A percentile compares a stretch with the other conserved stretches of the same genome.
These are phyloP conservation scores for Boletales sp. DNA, from an alignment of 768 basidiomycete species.

Conservation along the genomic window DNA sequence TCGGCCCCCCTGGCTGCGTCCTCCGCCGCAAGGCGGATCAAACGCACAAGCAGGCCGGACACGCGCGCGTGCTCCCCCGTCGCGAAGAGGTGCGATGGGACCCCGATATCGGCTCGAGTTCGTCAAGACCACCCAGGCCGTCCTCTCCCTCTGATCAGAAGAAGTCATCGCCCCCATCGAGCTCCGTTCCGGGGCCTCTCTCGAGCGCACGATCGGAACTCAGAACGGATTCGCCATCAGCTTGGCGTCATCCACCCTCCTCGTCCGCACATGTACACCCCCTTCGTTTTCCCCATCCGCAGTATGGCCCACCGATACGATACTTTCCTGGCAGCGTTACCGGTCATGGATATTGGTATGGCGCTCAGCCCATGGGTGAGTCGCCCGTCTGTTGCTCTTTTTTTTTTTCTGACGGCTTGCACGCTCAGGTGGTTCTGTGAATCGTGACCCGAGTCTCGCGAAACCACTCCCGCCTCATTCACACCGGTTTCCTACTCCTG, in stretches of 20 bases:
- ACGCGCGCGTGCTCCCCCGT: too few relatives aligned
- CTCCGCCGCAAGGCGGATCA: too few relatives aligned
- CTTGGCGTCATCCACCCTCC: slow-evolving; percentile 14
- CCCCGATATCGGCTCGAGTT: slow-evolving; percentile 6
- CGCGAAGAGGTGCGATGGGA: slow-evolving; percentile 10
- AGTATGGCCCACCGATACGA: slow-evolving; percentile 10
- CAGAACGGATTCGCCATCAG: slow-evolving; percentile 9
- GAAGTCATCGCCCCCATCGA: neutral
- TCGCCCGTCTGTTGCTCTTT: neutral
- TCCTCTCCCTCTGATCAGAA: neutral
- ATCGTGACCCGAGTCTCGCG: slow-evolving; percentile 5
- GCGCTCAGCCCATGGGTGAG: slow-evolving; percentile 19
- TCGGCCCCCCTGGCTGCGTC: slow-evolving; percentile 21
- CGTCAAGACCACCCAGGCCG: neutral
- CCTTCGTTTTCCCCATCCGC: too few relatives aligned
- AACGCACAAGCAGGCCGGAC: too few relatives aligned
- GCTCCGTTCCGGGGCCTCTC: neutral
- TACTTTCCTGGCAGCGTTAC: slow-evolving; percentile 15
- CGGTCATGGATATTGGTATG: slow-evolving; percentile 22
- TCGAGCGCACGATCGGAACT: neutral
- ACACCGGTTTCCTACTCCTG: slow-evolving; percentile 3
- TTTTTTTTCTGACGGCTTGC: too few relatives aligned
- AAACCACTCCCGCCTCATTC: slow-evolving; percentile 4
- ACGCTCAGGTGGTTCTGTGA: slow-evolving; percentile 13
- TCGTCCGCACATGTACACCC: slow-evolving; percentile 1